phyloP scores from a whole-genome alignment of 352 stramenopile species.

The Saprolegnia diclina region DNA sequence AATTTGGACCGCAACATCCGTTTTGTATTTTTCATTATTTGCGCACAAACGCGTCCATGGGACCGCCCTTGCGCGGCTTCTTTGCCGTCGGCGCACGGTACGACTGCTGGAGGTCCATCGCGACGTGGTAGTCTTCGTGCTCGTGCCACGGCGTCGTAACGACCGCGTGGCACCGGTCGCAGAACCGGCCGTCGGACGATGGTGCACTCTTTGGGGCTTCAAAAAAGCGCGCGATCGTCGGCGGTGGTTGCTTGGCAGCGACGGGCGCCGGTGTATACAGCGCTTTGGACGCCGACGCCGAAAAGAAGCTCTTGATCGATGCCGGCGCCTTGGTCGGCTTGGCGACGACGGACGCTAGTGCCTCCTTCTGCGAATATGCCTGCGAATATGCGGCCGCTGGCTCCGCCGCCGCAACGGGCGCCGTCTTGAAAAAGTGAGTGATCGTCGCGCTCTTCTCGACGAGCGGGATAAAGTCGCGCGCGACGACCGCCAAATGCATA shows the following conservation, averaged over 20 bases:
- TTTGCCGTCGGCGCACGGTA: not conserved
- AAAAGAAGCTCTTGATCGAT: constrained; percentile 18
- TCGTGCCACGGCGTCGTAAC: constrained; percentile 38
- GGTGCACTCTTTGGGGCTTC: constrained; percentile 18
- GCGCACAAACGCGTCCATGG: constrained; percentile 43
- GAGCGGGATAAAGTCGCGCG: constrained; percentile 64
- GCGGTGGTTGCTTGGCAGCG: not conserved
- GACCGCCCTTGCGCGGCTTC: constrained; percentile 34
- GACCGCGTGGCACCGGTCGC: constrained; percentile 35
- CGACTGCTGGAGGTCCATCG: constrained; percentile 32
- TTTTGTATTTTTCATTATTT: constrained; percentile 8
- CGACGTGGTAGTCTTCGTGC: constrained; percentile 58
- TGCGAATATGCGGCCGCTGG: constrained; percentile 2
- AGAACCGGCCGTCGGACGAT: constrained; percentile 30
- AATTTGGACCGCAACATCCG: not conserved
- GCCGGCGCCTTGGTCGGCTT: not conserved
- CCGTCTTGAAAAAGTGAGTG: constrained; percentile 54
- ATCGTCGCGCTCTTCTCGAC: constrained; percentile 44
- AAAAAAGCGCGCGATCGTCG: constrained; percentile 13
- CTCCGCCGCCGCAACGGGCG: not conserved
- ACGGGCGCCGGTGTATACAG: not conserved
- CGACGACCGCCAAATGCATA: constrained; percentile 46
- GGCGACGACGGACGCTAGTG: too few relatives aligned
- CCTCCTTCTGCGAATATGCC: not conserved
- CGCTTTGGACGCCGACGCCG: constrained; percentile 9